These are phyloP conservation scores for Mesembryanthemum crystallinum DNA, from an alignment of 148 eudicot species.

Conservation along the genomic window DNA sequence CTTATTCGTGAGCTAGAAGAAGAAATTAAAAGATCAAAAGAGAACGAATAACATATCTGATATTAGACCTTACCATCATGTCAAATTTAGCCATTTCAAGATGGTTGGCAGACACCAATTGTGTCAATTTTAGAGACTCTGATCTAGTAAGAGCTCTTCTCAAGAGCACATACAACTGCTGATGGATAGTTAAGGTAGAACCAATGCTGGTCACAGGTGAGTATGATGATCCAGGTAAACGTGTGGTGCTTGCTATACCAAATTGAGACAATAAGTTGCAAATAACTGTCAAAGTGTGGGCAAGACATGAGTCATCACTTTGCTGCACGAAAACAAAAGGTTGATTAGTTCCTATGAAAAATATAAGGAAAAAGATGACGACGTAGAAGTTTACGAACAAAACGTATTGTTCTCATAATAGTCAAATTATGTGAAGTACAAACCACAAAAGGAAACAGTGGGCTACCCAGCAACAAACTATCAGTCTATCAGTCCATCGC, in stretches of 20 bases:
- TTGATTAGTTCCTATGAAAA: slow-evolving; percentile 8
- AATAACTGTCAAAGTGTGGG: slow-evolving; percentile 80
- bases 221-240: slow-evolving; percentile 78
- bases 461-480: slow-evolving; percentile 4
- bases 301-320: slow-evolving; percentile 85
- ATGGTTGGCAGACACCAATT: slow-evolving; percentile 75
- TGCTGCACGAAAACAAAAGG: slow-evolving; percentile 54
- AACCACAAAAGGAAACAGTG: neutral
- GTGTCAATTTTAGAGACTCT: slow-evolving; percentile 65
- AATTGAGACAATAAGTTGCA: slow-evolving; percentile 81
- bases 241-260: slow-evolving; percentile 62
- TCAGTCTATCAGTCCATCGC: neutral
- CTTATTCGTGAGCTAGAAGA: neutral
- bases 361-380: neutral
- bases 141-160: slow-evolving; percentile 81
- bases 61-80: slow-evolving; percentile 49
- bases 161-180: slow-evolving; percentile 77
- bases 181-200: slow-evolving; percentile 70
- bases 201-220: slow-evolving; percentile 62
- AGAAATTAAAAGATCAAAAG: neutral
- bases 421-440: neutral
- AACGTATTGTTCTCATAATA: neutral
- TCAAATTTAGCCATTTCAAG: slow-evolving; percentile 86
- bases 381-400: neutral
- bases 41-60: neutral